Base-by-base conservation (phyloP, 1,139 yeast genomes). In the Taiozyma sp. region DNA sequence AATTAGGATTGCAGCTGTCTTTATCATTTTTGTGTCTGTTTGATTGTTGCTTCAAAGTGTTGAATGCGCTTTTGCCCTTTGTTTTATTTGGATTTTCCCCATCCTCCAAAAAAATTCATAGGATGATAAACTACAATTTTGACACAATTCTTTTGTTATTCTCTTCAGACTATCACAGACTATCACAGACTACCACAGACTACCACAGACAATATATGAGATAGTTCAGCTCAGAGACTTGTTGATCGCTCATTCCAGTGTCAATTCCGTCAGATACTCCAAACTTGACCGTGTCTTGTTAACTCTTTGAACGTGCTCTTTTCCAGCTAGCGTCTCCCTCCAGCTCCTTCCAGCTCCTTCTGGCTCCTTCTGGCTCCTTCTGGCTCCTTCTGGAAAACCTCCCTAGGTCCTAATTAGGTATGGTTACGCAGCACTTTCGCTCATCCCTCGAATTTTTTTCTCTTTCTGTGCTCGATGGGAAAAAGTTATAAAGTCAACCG, bases 1-100 rank as follows among this genome's bases (percentile, higher is more conserved):
- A 42, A 58, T 51, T 3, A 50, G 47, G 11, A 50, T 50, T 1
- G 50, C 52, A 16, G 52, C 52, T 7, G 49, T 49, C 28, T 26
- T 46, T 10, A 49, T 43, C 24, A 29, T 37, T 37, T 21, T n/a
- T n/a, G 34, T 11, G 34, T 32, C n/a, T 30, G 6, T 30, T 13
- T 30, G 11, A 3, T 28, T 8, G 13, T 4, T 28, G 8, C 8
- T 28, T 28, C 13, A 7, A 28, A 6, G 30, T 28, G 30, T 34
- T 13, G 3, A n/a, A 14, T 34, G n/a, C 19, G 3, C 22, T 35
- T 8, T 35, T 19, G 3, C 22, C 1, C 11, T 35, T 35, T 19
- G 40, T 35, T 16, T 35, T n/a, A 7, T 34, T 35, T 35, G 22
- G 14, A 19, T 19, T 19, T 13, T 30, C 30, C 30, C 30, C 9